Evolutionary conservation across 352 stramenopile genomes (phyloP).

Genomic region (Phytophthora meadii): DNA sequence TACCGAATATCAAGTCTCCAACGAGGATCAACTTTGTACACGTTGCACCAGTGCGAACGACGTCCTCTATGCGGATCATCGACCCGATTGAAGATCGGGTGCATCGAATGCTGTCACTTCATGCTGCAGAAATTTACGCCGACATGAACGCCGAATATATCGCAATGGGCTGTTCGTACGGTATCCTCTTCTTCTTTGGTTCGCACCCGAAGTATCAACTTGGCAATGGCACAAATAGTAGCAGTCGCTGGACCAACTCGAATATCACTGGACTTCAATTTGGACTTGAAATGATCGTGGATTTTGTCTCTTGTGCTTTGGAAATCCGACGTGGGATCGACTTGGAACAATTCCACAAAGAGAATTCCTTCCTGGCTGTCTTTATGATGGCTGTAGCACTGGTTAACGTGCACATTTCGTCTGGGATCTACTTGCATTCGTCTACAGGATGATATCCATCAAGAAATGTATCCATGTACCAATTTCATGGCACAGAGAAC

Average conservation of each 20-base stretch:
- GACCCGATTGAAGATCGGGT: constrained; percentile 12
- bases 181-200: constrained; percentile 42
- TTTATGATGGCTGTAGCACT: constrained; percentile 25
- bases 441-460: constrained; percentile 26
- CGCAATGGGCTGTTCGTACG: constrained; percentile 46
- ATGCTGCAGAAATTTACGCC: constrained; percentile 31
- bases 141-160: constrained; percentile 63
- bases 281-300: constrained; percentile 27
- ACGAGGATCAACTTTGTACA: not conserved
- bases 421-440: constrained; percentile 22
- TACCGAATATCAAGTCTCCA: no score
- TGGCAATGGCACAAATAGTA: not conserved
- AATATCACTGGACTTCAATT: constrained; percentile 29
- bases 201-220: constrained; percentile 42
- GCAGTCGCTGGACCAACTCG: constrained; percentile 1
- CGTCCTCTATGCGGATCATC: constrained; percentile 5
- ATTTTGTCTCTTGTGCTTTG: constrained; percentile 33
- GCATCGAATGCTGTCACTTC: constrained; percentile 22
- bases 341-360: constrained; percentile 30
- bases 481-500: not conserved
- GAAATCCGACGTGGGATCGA: constrained; percentile 30
- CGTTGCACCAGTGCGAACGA: not conserved
- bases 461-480: constrained; percentile 26
- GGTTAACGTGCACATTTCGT: constrained; percentile 36
- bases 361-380: constrained; percentile 28